Base-by-base conservation (phyloP, 2,329 filamentous ascomycete species). In the Fusarium sp. region DNA sequence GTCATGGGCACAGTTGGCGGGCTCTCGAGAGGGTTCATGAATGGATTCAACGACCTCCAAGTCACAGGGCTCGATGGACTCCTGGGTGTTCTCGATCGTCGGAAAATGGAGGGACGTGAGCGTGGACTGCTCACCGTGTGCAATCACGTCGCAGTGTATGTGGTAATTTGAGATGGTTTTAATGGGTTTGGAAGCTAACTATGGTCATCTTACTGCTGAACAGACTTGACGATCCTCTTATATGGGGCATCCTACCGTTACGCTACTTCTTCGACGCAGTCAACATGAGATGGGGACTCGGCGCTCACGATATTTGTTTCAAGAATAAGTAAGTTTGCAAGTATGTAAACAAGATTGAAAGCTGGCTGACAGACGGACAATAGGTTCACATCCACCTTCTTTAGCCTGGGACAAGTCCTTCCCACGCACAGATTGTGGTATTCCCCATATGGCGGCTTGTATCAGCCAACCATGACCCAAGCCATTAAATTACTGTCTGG, bases 221-320 rank as follows among this genome's bases (percentile, higher is more conserved):
- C 26, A 98, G 95, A 62, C 83, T 98, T 74, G 96, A 99, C 81
- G 96, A 99, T 81, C 96, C 96, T 26, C 82, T 98, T 62, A 90
- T 98, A 73, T 99, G 95, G 95, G 96, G 95, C 19, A 88, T 93
- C 37, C 83, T 99, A 6, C 96, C 96, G 2, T 79, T 93, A 46
- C 85, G 87, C 51, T 93, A 96, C 76, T 83, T 88, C 69, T 89
- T 92, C 75, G 88, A 90, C 62, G 88, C 92, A 21, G 84, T 86
- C 58, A 96, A 94, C 77, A 85, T 94, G 75, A 89, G 96, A 78
- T 98, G 94, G 93, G 89, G 91, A 12, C 86, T 99, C 57, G 96
- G 93, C 25, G 97, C 94, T 75, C 93, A 98, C 79, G 96, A 99
- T 79, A 94, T 99, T 64, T 98, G 94, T 81, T 99, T 97, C 80